These are phyloP conservation scores for Cutaneotrichosporon arboriforme DNA, from an alignment of 1,284 basidiomycete genomes.

Conservation along the genomic window DNA sequence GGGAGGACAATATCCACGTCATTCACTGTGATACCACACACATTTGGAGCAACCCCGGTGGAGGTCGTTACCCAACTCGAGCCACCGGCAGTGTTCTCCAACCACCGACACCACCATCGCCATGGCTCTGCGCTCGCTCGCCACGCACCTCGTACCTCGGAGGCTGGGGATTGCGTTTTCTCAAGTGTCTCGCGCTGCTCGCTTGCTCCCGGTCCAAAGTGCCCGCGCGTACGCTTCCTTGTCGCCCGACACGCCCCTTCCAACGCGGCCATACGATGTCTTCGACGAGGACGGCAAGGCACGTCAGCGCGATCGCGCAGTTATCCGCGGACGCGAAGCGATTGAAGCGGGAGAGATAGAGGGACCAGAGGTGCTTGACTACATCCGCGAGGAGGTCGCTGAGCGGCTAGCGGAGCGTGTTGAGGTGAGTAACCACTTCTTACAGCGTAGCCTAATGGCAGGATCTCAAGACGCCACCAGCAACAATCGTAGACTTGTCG, in stretches of 20 bases:
- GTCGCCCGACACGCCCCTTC: constrained; percentile 39
- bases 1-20: neutral
- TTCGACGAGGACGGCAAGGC: constrained; percentile 85
- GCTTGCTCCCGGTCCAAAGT: no score
- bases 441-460: constrained; percentile 39
- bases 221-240: constrained; percentile 31
- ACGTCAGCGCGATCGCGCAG: constrained; percentile 71
- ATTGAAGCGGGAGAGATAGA: constrained; percentile 21
- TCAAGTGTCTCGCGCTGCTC: no score
- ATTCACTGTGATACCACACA: neutral
- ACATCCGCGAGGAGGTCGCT: constrained; percentile 83
- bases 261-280: constrained; percentile 60
- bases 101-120: neutral
- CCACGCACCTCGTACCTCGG: neutral
- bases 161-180: no score
- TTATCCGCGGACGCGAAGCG: constrained; percentile 59
- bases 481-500: constrained; percentile 77
- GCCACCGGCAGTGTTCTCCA: no score
- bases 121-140: neutral
- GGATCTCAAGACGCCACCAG: constrained; percentile 86
- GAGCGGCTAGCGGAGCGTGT: constrained; percentile 86
- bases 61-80: no score
- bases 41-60: no score
- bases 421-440: constrained; percentile 52
- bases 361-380: constrained; percentile 66